Percentiles rank a stretch among this genome's conserved stretches.
phyloP scores from a whole-genome alignment of 192 early-diverging fungal genomes.

The Coemansia sp. region DNA sequence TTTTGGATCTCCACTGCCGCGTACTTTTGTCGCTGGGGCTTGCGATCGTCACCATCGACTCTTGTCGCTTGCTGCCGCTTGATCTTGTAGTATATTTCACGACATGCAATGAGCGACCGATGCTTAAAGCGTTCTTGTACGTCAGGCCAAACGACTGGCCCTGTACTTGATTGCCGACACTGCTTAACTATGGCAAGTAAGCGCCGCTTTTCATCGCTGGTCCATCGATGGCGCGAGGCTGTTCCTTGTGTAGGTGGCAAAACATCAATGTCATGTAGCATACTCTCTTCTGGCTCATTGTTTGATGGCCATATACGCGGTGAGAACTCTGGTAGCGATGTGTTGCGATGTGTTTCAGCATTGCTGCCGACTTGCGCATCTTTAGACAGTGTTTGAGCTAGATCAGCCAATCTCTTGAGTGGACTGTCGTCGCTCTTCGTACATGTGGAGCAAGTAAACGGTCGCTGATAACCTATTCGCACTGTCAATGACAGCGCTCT shows the following conservation, averaged over 20 bases:
- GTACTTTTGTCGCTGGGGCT: background rate
- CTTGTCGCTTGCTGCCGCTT: background rate
- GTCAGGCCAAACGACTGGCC: conserved; percentile 5
- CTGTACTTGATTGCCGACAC: conserved; percentile 3
- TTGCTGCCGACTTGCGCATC: background rate
- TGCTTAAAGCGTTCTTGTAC: conserved; percentile 1
- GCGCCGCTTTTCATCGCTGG: conserved; percentile 1
- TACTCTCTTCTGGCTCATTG: background rate
- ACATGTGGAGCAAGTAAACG: background rate
- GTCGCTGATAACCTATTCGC: background rate
- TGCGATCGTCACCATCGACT: background rate
- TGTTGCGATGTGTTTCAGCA: background rate
- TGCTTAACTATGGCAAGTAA: background rate
- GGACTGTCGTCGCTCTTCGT: background rate
- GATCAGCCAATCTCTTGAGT: background rate
- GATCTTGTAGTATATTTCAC: conserved; percentile 1
- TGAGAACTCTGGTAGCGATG: background rate
- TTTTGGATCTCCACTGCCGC: background rate
- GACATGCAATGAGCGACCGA: conserved; percentile 2
- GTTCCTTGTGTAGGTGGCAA: background rate
- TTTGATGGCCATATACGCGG: background rate
- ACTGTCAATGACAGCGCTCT: background rate
- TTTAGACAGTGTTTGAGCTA: background rate
- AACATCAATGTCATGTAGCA: background rate
- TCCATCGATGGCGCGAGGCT: conserved; percentile 3